Base-by-base conservation (phyloP, 805 yeast species). In the Saccharomyces mikatae region DNA sequence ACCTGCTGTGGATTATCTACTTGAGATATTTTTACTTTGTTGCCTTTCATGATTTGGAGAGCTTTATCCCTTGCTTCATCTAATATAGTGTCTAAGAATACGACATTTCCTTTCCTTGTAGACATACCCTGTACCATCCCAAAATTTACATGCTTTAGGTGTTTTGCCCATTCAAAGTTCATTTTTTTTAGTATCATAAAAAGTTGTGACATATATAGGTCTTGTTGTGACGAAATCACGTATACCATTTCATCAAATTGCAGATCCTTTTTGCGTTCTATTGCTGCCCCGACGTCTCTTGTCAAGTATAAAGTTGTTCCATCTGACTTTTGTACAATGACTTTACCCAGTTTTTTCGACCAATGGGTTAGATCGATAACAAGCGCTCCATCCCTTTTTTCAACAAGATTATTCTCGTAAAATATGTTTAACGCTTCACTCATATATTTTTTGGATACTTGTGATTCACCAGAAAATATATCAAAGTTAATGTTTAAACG, bases 51-150 rank as follows among this genome's bases (percentile, higher is more conserved):
- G 54, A 94, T 97, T 63, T 89, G 94, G 69, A 90, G 96, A 96
- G 94, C 94, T 66, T 88, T 82, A 54, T 87, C 89, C 74, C 87
- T 87, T 56, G 97, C 90, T 72, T 89, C 96, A 74, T 92, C 94
- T 63, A 94, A 78, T 63, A 94, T 94, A 66, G 82, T 86, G 73
- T 94, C 97, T 66, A 94, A 80, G 80, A 94, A 94, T n/a, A 94
- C 98, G 58, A 94, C 99, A 36, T 96, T 94, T 62, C 99, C 99
- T 74, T 84, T 88, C 77, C 99, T 85, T 56, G 99, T 94, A 28
- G 96, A 87, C 99, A 94, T 94, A 64, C 99, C 99, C 67, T 82
- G 87, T 51, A 94, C 99, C 96, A 94, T 87, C 72, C 99, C 99
- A 64, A 91, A 94, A 74, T 87, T 92, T 63, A 94, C 80, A 72